Conservation (phyloP, 2,329 filamentous ascomycete genomes). For the Cladophialophora carrionii region DNA sequence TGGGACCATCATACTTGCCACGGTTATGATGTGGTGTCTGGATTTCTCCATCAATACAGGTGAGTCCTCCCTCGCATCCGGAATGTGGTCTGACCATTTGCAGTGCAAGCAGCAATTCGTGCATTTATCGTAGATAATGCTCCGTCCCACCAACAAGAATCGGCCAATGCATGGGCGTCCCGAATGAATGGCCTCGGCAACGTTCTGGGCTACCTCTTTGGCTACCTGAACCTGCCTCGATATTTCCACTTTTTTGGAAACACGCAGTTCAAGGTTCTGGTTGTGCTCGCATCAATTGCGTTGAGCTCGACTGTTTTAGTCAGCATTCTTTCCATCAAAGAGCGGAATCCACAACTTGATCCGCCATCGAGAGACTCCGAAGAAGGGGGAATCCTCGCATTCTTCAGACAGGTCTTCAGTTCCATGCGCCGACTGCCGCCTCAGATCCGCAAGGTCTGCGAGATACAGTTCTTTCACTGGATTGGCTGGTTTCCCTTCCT, state of each 20-base stretch:
- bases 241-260: slow-evolving; percentile 78
- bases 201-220: slow-evolving; percentile 85
- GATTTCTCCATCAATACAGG: slow-evolving; percentile 95
- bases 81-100: slow-evolving; percentile 11
- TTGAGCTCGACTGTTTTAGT: slow-evolving; percentile 71
- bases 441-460: slow-evolving; percentile 79
- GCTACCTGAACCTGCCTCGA: slow-evolving; percentile 76
- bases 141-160: slow-evolving; percentile 89
- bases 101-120: slow-evolving; percentile 85
- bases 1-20: slow-evolving; percentile 74
- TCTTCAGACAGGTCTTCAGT: slow-evolving; percentile 76
- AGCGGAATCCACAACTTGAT: slow-evolving; percentile 78
- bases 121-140: slow-evolving; percentile 94
- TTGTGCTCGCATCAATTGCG: slow-evolving; percentile 76
- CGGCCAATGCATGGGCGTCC: slow-evolving; percentile 92
- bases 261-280: slow-evolving; percentile 91
- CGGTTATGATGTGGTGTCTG: slow-evolving; percentile 83
- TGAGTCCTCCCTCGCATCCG: slow-evolving; percentile 47
- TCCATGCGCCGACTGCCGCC: slow-evolving; percentile 78
- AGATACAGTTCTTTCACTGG: slow-evolving; percentile 85
- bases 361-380: slow-evolving; percentile 63
- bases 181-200: slow-evolving; percentile 85
- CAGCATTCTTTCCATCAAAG: slow-evolving; percentile 70
- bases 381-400: slow-evolving; percentile 65
- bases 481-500: slow-evolving; percentile 94